Percentiles rank a stretch among this genome's conserved stretches.
Evolutionary conservation across 148 eudicot genomes (phyloP).

Genomic region (Chenopodium quinoa): DNA sequence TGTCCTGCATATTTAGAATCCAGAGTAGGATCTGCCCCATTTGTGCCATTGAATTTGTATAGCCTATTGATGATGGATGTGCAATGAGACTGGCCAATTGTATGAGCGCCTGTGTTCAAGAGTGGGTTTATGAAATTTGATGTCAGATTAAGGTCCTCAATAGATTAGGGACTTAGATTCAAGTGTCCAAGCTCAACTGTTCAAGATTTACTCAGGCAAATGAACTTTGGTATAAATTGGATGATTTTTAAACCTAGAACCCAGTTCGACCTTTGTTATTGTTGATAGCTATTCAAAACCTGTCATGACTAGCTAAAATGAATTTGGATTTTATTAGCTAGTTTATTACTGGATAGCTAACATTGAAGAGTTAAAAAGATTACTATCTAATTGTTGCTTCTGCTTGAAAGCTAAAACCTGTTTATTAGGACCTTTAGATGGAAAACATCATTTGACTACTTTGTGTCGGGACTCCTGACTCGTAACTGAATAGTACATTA

Average conservation of each 20-base stretch:
- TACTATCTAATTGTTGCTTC: not conserved
- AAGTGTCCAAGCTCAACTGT: not conserved
- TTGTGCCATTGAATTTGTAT: slow-evolving; percentile 30
- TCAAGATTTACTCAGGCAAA: not conserved
- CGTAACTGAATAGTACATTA: not conserved
- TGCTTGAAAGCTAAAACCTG: not conserved
- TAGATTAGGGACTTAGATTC: not conserved
- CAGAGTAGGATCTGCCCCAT: slow-evolving; percentile 46
- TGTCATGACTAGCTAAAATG: not conserved
- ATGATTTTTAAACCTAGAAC: not conserved
- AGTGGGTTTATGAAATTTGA: not conserved
- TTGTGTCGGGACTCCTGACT: no score
- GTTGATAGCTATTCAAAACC: not conserved
- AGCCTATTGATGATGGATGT: slow-evolving; percentile 27
- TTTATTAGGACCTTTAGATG: not conserved
- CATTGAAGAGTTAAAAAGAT: no score
- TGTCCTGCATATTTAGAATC: slow-evolving; percentile 41
- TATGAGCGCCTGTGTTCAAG: slow-evolving; percentile 30
- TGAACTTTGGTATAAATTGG: not conserved
- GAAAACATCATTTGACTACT: not conserved
- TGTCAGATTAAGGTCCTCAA: not conserved
- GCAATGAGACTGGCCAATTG: slow-evolving; percentile 30
- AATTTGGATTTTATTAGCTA: not conserved
- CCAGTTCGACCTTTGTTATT: not conserved
- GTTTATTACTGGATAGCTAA: no score